Conservation (phyloP, 345 rosid species). For the Jatropha curcas region DNA sequence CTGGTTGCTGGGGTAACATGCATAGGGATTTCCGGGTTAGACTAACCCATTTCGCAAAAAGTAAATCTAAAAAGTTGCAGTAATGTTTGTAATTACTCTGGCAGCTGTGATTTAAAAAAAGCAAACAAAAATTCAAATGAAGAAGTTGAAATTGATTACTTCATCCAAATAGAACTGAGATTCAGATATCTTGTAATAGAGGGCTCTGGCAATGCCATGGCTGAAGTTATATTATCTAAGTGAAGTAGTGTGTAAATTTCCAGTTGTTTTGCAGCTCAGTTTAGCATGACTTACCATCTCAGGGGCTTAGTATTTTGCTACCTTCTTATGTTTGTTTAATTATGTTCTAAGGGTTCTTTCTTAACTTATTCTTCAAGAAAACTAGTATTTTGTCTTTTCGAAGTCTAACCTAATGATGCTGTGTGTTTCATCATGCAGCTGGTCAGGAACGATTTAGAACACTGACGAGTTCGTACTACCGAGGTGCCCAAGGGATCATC, state of each 20-base stretch:
- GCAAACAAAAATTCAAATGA: too few species aligned
- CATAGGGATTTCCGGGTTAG: too few species aligned
- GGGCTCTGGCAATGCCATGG: neutral
- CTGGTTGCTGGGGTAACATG: too few species aligned
- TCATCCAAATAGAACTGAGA: too few species aligned
- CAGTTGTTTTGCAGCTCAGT: neutral
- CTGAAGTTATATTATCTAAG: neutral
- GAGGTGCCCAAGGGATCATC: slow-evolving; percentile 93
- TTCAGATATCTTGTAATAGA: too few species aligned
- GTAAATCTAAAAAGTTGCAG: too few species aligned
- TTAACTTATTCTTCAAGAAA: neutral
- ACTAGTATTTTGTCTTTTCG: neutral
- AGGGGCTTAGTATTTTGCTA: neutral
- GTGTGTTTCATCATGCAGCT: slow-evolving; percentile 47
- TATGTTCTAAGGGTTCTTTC: neutral
- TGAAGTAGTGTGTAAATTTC: neutral
- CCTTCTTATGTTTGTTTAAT: neutral
- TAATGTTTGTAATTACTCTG: too few species aligned
- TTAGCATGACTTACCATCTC: neutral
- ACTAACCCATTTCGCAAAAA: too few species aligned
- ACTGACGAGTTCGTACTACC: slow-evolving; percentile 84
- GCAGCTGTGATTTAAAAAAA: too few species aligned
- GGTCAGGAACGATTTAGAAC: slow-evolving; percentile 98
- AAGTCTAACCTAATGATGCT: neutral
- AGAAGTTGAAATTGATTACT: too few species aligned